Evolutionary conservation across 2,329 filamentous ascomycete species (phyloP).

Genomic region (Ascochyta lentis): DNA sequence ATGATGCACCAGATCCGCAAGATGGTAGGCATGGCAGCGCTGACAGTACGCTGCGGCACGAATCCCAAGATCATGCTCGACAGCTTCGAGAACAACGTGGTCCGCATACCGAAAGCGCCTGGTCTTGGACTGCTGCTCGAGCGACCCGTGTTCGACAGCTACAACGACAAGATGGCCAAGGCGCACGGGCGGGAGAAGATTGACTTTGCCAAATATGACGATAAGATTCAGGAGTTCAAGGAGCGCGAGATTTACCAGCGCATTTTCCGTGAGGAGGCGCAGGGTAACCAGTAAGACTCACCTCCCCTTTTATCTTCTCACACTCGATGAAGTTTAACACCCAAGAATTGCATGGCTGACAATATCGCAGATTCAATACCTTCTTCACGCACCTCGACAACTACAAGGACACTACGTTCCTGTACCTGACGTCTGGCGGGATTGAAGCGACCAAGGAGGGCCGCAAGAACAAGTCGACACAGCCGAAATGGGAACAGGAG

Average conservation of each 20-base stretch:
- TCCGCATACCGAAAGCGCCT: slow-evolving; percentile 93
- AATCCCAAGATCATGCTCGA: slow-evolving; percentile 73
- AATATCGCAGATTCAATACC: slow-evolving; percentile 48
- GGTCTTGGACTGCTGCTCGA: slow-evolving; percentile 88
- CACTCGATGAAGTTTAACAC: too few relatives aligned
- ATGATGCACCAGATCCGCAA: slow-evolving; percentile 99
- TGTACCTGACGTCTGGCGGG: slow-evolving; percentile 59
- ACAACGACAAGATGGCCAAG: slow-evolving; percentile 75
- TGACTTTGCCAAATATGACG: slow-evolving; percentile 78
- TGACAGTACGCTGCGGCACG: slow-evolving; percentile 85
- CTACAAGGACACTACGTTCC: slow-evolving; percentile 57
- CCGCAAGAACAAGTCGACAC: slow-evolving; percentile 36
- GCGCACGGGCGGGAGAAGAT: slow-evolving; percentile 72
- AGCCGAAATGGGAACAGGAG: slow-evolving; percentile 40
- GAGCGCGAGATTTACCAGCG: slow-evolving; percentile 88
- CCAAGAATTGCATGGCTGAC: slow-evolving; percentile 20
- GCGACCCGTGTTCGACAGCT: slow-evolving; percentile 86
- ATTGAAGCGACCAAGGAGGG: slow-evolving; percentile 51
- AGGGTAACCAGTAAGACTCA: slow-evolving; percentile 72
- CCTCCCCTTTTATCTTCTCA: neutral
- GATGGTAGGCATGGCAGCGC: slow-evolving; percentile 92
- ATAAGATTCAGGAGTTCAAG: slow-evolving; percentile 87
- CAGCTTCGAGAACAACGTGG: slow-evolving; percentile 73
- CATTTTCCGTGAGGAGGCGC: slow-evolving; percentile 89
- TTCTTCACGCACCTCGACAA: slow-evolving; percentile 61